phyloP scores from a whole-genome alignment of 768 basidiomycete species.

The Lactarius hengduanensis region DNA sequence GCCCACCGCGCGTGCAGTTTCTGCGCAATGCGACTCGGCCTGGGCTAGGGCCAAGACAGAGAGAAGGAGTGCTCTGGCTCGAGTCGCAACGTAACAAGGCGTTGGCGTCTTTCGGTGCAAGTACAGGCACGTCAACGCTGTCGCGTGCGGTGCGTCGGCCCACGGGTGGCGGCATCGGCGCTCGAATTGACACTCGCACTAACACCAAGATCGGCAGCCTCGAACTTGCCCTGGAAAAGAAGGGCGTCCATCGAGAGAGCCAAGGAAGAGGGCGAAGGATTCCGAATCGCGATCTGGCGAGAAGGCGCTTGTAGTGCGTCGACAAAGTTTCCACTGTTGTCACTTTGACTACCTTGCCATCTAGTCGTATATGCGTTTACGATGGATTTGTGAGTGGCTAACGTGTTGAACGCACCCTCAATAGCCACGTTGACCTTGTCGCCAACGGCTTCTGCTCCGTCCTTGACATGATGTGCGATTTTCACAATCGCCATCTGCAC shows the following conservation, averaged over 20 bases:
- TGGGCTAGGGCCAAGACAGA: conserved; percentile 34
- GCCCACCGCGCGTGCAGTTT: conserved; percentile 40
- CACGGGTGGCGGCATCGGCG: conserved; percentile 37
- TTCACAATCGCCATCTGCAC: not conserved
- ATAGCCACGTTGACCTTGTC: not conserved
- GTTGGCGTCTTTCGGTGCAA: conserved; percentile 40
- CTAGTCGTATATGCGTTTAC: not conserved
- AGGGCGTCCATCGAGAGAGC: not conserved
- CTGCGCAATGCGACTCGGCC: conserved; percentile 52
- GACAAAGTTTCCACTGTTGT: conserved; percentile 45
- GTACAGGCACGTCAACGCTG: conserved; percentile 65
- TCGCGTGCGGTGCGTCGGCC: conserved; percentile 62
- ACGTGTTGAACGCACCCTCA: not conserved
- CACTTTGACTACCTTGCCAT: not conserved
- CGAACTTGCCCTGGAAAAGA: not conserved
- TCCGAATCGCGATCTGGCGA: conserved; percentile 33
- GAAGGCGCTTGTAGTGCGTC: no score
- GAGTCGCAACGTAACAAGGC: conserved; percentile 43
- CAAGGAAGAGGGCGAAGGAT: conserved; percentile 9
- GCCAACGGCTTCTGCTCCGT: not conserved
- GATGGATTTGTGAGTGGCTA: not conserved
- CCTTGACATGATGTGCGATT: not conserved
- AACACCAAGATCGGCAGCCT: not conserved
- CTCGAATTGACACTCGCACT: not conserved
- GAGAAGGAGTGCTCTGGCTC: conserved; percentile 52